phyloP scores from a whole-genome alignment of 768 basidiomycete genomes.

The Lyophyllum semitale region DNA sequence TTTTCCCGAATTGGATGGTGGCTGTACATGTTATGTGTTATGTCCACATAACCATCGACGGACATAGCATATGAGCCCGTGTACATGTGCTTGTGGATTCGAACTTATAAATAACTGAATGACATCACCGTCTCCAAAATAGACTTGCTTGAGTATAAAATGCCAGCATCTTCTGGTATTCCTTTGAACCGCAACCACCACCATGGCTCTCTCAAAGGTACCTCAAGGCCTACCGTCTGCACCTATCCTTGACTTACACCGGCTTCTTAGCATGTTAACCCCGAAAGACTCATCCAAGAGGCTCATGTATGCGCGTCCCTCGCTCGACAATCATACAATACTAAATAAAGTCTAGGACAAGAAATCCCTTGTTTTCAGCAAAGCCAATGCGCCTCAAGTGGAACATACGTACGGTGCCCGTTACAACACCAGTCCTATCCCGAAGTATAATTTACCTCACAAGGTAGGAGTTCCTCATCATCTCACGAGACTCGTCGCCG shows the following conservation, averaged over 20 bases:
- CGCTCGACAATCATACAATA: conserved; percentile 4
- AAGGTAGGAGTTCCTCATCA: conserved; percentile 36
- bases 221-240: not conserved
- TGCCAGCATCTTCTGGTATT: not conserved
- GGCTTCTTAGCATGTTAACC: conserved; percentile 58
- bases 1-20: too few species aligned
- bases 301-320: conserved; percentile 42
- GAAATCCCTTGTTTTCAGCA: conserved; percentile 36
- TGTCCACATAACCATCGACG: too few species aligned
- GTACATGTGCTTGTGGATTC: too few species aligned
- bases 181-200: conserved; percentile 9
- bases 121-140: not conserved
- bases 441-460: conserved; percentile 66
- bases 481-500: not conserved
- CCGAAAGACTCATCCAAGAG: conserved; percentile 63
- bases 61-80: too few species aligned
- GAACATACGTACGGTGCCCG: conserved; percentile 58
- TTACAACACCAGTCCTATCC: conserved; percentile 67
- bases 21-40: too few species aligned
- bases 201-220: conserved; percentile 68
- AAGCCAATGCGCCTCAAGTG: conserved; percentile 30
- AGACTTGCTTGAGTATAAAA: not conserved
- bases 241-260: not conserved
- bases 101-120: not conserved
- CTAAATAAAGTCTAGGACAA: conserved; percentile 42